phyloP scores from a whole-genome alignment of 306 rosid genomes.

The Albizia julibrissin region DNA sequence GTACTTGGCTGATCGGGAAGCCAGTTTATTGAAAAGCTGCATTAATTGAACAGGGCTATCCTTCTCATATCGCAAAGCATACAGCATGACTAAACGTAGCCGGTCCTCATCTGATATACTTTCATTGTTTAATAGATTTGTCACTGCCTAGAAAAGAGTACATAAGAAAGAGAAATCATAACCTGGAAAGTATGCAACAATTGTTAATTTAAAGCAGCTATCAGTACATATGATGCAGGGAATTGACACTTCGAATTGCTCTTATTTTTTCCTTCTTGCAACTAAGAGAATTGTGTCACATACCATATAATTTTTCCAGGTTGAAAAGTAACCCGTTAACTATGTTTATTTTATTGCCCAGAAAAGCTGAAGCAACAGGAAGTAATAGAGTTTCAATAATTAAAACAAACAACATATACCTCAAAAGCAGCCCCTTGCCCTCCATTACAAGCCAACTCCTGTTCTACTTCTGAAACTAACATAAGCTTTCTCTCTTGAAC shows the following conservation, averaged over 20 bases:
- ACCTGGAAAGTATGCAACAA: not conserved
- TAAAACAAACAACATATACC: conserved; percentile 47
- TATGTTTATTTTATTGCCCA: not conserved
- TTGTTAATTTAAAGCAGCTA: not conserved
- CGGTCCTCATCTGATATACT: conserved; percentile 60
- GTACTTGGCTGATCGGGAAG: conserved; percentile 59
- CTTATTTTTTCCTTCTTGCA: not conserved
- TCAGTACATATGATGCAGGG: not conserved
- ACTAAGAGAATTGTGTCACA: not conserved
- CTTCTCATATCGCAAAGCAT: conserved; percentile 76
- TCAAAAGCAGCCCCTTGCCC: conserved; percentile 97
- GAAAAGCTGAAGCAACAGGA: not conserved
- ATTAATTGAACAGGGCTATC: conserved; percentile 75
- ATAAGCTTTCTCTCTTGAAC: conserved; percentile 86
- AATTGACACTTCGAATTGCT: not conserved
- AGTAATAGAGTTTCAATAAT: not conserved
- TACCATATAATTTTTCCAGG: not conserved
- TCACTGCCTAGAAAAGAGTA: conserved; percentile 54
- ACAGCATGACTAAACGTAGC: conserved; percentile 69
- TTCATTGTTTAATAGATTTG: conserved; percentile 59
- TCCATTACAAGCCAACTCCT: conserved; percentile 96
- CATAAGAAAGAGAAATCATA: conserved; percentile 13
- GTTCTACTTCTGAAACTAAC: conserved; percentile 90
- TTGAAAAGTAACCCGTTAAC: not conserved
- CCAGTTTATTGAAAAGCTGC: conserved; percentile 61